phyloP scores from a whole-genome alignment of 768 basidiomycete species.

The Mycena crocata region DNA sequence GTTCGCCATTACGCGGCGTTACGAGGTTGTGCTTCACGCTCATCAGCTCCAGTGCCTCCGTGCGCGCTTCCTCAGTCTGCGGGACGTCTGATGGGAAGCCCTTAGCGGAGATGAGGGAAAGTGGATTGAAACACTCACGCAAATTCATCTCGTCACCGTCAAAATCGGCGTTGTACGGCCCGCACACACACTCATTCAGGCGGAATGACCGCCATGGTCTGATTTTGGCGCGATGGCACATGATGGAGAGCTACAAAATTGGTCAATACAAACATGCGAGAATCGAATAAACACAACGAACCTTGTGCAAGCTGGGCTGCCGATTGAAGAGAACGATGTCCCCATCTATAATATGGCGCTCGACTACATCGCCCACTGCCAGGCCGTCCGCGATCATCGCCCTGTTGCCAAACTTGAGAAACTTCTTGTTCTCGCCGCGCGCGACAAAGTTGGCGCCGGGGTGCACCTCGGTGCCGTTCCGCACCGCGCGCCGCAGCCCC shows the following conservation, averaged over 20 bases:
- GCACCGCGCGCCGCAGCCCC: constrained; percentile 75
- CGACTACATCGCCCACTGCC: constrained; percentile 90
- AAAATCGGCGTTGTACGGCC: constrained; percentile 99
- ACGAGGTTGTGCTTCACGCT: constrained; percentile 96
- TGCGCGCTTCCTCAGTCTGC: constrained; percentile 97
- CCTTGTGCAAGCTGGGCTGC: constrained; percentile 97
- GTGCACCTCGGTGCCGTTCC: constrained; percentile 90
- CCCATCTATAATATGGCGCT: constrained; percentile 94
- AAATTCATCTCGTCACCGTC: constrained; percentile 99
- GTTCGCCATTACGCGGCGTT: constrained; percentile 97
- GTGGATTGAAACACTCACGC: constrained; percentile 58
- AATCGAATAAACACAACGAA: constrained; percentile 42
- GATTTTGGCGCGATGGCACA: constrained; percentile 96
- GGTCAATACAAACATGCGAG: constrained; percentile 14
- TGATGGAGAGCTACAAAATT: constrained; percentile 86
- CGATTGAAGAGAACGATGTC: constrained; percentile 99
- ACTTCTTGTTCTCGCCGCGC: constrained; percentile 88
- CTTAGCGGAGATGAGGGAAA: constrained; percentile 2
- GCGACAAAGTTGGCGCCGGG: constrained; percentile 97
- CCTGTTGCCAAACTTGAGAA: constrained; percentile 87
- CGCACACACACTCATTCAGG: constrained; percentile 98
- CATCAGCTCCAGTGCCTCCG: constrained; percentile 98
- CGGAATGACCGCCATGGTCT: constrained; percentile 98
- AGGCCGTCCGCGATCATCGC: constrained; percentile 84
- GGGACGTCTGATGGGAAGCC: constrained; percentile 79